A percentile compares a stretch with the other conserved stretches of the same genome.
phyloP scores from a whole-genome alignment of 805 yeast genomes.

The Starmerella bacillaris region DNA sequence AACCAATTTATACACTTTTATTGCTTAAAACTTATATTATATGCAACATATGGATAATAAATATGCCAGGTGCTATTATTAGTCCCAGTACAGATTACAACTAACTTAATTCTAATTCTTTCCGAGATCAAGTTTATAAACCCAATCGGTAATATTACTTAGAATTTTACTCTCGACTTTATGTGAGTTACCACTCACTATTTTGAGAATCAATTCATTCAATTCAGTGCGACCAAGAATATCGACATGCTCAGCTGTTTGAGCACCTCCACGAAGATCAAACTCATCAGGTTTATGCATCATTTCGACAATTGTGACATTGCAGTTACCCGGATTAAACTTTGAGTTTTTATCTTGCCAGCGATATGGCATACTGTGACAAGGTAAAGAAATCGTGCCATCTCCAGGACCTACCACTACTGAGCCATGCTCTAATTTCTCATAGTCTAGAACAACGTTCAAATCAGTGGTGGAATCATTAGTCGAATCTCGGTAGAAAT shows the following conservation, averaged over 20 bases:
- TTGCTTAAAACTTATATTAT: too few relatives aligned
- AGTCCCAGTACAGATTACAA: too few relatives aligned
- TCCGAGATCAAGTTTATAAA: constrained; percentile 34
- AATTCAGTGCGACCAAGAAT: constrained; percentile 83
- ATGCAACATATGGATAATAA: too few relatives aligned
- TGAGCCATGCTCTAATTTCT: constrained; percentile 32
- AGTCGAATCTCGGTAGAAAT: constrained; percentile 57
- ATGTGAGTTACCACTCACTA: constrained; percentile 68
- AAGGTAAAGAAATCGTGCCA: constrained; percentile 76
- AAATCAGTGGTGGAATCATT: constrained; percentile 36
- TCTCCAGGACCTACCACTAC: constrained; percentile 85
- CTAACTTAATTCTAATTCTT: constrained; percentile 2
- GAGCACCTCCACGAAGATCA: constrained; percentile 93
- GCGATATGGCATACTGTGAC: constrained; percentile 81
- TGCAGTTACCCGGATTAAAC: constrained; percentile 57
- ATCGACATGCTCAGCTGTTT: constrained; percentile 95
- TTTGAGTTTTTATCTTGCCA: constrained; percentile 53
- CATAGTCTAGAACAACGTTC: constrained; percentile 55
- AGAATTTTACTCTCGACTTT: constrained; percentile 40
- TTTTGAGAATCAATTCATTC: constrained; percentile 65
- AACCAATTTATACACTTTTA: too few relatives aligned
- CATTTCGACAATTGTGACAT: constrained; percentile 74
- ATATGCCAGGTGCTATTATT: too few relatives aligned
- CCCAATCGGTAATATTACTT: constrained; percentile 48
- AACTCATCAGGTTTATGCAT: constrained; percentile 83